These are phyloP conservation scores for Salix viminalis DNA, from an alignment of 345 rosid species.

Conservation along the genomic window DNA sequence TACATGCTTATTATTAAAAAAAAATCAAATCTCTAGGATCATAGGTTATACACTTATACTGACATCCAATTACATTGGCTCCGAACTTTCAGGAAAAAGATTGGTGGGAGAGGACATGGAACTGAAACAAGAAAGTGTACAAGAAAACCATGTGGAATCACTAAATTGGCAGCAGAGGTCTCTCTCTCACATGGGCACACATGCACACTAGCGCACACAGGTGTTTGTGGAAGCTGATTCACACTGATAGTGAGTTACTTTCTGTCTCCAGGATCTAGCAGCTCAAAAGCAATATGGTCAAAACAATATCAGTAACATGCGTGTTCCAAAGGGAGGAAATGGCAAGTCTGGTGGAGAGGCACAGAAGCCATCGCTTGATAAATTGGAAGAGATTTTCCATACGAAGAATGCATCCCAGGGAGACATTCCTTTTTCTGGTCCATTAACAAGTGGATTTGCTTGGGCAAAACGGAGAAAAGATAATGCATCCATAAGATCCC, in stretches of 20 bases:
- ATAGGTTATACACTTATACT: neutral
- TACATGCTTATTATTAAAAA: neutral
- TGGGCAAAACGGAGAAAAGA: conserved; percentile 85
- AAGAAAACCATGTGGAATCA: conserved; percentile 50
- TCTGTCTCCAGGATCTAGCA: conserved; percentile 48
- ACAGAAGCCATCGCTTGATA: conserved; percentile 41
- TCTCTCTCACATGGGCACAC: conserved; percentile 17
- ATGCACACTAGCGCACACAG: neutral
- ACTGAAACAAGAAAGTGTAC: conserved; percentile 62
- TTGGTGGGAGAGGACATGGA: conserved; percentile 52
- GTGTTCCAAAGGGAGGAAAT: conserved; percentile 30
- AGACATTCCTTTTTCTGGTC: conserved; percentile 85
- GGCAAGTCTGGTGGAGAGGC: conserved; percentile 38
- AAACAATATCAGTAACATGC: conserved; percentile 23
- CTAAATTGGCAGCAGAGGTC: conserved; percentile 81
- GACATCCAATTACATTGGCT: neutral
- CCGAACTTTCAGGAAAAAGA: conserved; percentile 63
- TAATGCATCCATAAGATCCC: conserved; percentile 48
- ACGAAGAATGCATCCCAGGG: conserved; percentile 86
- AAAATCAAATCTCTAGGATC: neutral
- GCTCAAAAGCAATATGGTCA: conserved; percentile 34
- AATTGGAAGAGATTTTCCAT: conserved; percentile 57
- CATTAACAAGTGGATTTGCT: conserved; percentile 86
- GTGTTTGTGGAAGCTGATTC: conserved; percentile 4
- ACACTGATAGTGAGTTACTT: conserved; percentile 1